These are phyloP conservation scores for Zarea fungicola DNA, from an alignment of 2,329 filamentous ascomycete genomes.

Conservation along the genomic window DNA sequence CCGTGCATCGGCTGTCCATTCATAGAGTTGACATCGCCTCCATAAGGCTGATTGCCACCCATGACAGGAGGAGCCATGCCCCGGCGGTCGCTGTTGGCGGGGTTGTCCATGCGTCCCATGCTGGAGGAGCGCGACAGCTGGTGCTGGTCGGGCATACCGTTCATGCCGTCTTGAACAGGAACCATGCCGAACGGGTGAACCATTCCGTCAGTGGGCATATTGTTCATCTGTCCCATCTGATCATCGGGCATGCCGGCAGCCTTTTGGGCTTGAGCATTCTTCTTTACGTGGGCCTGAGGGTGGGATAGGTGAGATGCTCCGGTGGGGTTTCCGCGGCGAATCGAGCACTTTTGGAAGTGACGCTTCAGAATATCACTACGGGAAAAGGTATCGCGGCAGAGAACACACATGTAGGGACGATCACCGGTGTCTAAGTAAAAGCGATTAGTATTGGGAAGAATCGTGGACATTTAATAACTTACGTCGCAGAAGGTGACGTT, in stretches of 20 bases:
- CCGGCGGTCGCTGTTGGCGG: slow-evolving; percentile 49
- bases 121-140: slow-evolving; percentile 58
- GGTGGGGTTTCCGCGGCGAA: slow-evolving; percentile 90
- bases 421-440: slow-evolving; percentile 76
- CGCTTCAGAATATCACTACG: slow-evolving; percentile 97
- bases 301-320: slow-evolving; percentile 92
- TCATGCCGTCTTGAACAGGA: slow-evolving; percentile 52
- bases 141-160: slow-evolving; percentile 55
- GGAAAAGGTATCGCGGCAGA: slow-evolving; percentile 97
- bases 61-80: slow-evolving; percentile 49
- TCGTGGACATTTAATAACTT: slow-evolving; percentile 44
- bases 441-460: slow-evolving; percentile 5
- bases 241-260: slow-evolving; percentile 48
- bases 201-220: slow-evolving; percentile 53
- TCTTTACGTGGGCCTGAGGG: slow-evolving; percentile 83
- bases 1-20: slow-evolving; percentile 58
- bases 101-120: slow-evolving; percentile 53
- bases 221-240: slow-evolving; percentile 55
- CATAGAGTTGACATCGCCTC: slow-evolving; percentile 58
- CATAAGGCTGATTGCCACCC: slow-evolving; percentile 51
- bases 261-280: slow-evolving; percentile 59
- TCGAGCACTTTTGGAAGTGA: slow-evolving; percentile 98
- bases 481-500: slow-evolving; percentile 94
- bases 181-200: slow-evolving; percentile 54
- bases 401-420: slow-evolving; percentile 94